These are phyloP conservation scores for Trichomonas tenax DNA, from an alignment of 208 protist species.

Conservation along the genomic window DNA sequence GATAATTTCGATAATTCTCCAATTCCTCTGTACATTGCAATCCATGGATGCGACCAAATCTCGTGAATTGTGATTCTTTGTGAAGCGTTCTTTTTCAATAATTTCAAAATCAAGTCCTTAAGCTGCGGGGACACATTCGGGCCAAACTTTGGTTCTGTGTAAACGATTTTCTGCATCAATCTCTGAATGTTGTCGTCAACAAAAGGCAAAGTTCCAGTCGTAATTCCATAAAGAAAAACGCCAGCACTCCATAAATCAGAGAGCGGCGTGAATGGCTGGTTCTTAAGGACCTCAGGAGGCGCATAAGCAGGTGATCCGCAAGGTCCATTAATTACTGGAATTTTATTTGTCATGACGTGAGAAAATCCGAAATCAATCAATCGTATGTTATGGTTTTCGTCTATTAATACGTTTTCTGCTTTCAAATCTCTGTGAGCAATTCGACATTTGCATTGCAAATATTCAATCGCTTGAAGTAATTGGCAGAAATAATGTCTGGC, in stretches of 20 bases:
- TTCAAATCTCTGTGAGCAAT: not conserved
- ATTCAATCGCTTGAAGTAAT: not conserved
- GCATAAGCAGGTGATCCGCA: not conserved
- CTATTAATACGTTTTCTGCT: not conserved
- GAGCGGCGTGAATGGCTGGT: not conserved
- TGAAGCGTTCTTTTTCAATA: not conserved
- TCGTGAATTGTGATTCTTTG: not conserved
- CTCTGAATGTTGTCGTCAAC: not conserved
- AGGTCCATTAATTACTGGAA: not conserved
- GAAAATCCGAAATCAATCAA: not conserved
- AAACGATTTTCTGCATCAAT: not conserved
- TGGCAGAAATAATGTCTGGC: not conserved
- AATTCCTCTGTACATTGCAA: not conserved
- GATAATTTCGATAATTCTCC: not conserved
- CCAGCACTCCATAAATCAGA: slow-evolving; percentile 6
- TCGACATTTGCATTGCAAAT: not conserved
- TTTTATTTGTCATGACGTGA: not conserved
- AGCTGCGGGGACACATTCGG: not conserved
- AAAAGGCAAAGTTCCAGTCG: not conserved
- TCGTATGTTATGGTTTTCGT: not conserved
- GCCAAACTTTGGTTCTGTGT: not conserved
- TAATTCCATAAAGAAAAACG: not conserved
- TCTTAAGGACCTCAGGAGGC: not conserved
- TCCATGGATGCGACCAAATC: not conserved
- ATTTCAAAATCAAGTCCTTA: not conserved